Evolutionary conservation across 2,329 filamentous ascomycete species (phyloP).

Genomic region (Aspergillus novofumigatus): DNA sequence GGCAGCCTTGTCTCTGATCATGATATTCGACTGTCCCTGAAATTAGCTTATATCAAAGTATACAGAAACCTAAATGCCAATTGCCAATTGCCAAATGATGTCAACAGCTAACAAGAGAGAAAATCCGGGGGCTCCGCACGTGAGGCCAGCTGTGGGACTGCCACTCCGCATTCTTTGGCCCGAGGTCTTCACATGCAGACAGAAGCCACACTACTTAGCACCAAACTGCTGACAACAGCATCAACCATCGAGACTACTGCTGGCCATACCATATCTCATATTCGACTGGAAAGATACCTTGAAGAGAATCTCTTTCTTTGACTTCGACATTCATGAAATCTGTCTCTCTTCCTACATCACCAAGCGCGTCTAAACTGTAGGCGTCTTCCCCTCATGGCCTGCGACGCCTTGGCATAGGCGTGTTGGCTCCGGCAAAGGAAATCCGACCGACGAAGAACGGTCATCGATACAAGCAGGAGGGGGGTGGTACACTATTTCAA

Average conservation of each 20-base stretch:
- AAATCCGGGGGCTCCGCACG: slow-evolving; percentile 16
- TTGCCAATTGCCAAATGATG: neutral
- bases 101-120: neutral
- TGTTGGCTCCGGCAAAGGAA: slow-evolving; percentile 13
- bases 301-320: neutral
- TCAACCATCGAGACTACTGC: slow-evolving; percentile 8
- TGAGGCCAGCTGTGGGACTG: slow-evolving; percentile 9
- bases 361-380: slow-evolving; percentile 1
- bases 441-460: neutral
- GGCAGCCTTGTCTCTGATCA: neutral
- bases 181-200: slow-evolving; percentile 25
- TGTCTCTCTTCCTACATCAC: neutral
- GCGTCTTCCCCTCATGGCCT: slow-evolving; percentile 15
- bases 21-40: neutral
- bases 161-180: slow-evolving; percentile 12
- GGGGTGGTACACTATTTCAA: neutral
- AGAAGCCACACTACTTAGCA: neutral
- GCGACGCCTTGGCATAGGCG: slow-evolving; percentile 11
- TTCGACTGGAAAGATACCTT: neutral
- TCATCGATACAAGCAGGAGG: neutral
- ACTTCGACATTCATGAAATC: neutral
- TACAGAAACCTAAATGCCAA: neutral
- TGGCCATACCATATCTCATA: neutral
- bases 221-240: slow-evolving; percentile 4
- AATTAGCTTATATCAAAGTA: neutral